Evolutionary conservation across 768 basidiomycete genomes (phyloP), one percentile per base, ranked within the genome.

Genomic region (Lentinula aciculospora): DNA sequence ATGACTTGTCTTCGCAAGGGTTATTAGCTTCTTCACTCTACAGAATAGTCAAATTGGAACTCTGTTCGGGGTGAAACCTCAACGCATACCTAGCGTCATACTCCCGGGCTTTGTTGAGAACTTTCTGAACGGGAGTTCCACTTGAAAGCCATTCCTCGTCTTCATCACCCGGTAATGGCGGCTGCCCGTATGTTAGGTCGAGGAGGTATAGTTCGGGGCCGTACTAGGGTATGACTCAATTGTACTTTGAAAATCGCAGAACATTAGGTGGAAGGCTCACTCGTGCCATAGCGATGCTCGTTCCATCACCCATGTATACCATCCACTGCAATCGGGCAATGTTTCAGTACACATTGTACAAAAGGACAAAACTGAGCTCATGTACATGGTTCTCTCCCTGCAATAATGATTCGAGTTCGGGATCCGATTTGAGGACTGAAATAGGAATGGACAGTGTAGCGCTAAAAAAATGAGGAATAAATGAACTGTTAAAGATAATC

Each of bases 161-260:
- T 13, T 32, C 12, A 25, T 37, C 55, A 0, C 7, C 42, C 3
- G 32, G 19, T 21, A 28, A 21, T 4, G 56, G 21, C 2, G 19
- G 47, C 10, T 44, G 15, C 3, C 28, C 40, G 50, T 49, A 55
- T 21, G 54, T 55, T 4, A 53, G 19, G 36, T 39, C 53, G 27
- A 60, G 31, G 47, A 32, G 34, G 37, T 60, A 60, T 3, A 51
- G 42, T 17, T 60, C 56, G 19, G 39, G 17, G 12, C 56, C 44
- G n/a, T 34, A 39, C 56, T 60, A n/a, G 28, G n/a, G 44, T 19
- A 56, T 31, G 19, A 39, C n/a, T 34, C 3, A 10, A 19, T 54
- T 29, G 8, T 34, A 39, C 15, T 42, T 34, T 29, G 12, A 9
- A 23, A 10, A 23, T 8, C 44, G 17, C 44, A 4, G 23, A 46